Evolutionary conservation across 805 yeast genomes (phyloP), one percentile per base, ranked within the genome.

Genomic region (Lachancea quebecensis): DNA sequence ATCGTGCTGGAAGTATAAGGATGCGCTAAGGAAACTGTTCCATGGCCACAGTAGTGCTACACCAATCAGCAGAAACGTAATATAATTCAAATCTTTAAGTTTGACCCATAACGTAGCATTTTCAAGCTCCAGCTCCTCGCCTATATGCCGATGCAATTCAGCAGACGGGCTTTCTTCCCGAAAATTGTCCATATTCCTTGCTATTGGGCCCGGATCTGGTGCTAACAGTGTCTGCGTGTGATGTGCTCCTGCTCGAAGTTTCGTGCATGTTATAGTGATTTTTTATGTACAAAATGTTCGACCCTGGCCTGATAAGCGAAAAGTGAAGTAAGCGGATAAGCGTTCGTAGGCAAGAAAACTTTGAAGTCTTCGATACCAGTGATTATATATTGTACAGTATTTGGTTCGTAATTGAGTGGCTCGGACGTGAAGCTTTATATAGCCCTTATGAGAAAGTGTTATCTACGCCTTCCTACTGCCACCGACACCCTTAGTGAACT

Each of bases 41-140:
- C 98, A 91, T 0, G 98, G 98, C 97, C 98, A 91, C 16, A 91
- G 71, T 16, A 84, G 70, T 1, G 95, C 83, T 11, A 87, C 72
- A 0, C 97, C 97, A 7, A 85, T 73, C 10, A 77, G 54, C 18
- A 79, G 65, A 56, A 83, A 88, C 0, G 91, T 77, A 10, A 73
- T 25, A 57, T 85, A 86, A 38, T 56, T 52, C 10, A 55, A 35
- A 30, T 62, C 53, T 33, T 46, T 49, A 15, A 59, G 28, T 34
- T 52, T 59, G 18, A 46, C 39, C 25, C 30, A 38, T n/a, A 58
- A 42, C 1, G 62, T 28, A 8, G 43, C 36, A 39, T 44, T 35
- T 21, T 44, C 43, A 17, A 44, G 47, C 40, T 15, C 10, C 15
- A 33, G 11, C 29, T 44, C 47, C 17, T 29, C 43, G 10, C 21